Percentiles rank a stretch among this genome's conserved stretches.
Evolutionary conservation across 176 grass and related monocot species (phyloP).

Genomic region (Bromus sterilis): DNA sequence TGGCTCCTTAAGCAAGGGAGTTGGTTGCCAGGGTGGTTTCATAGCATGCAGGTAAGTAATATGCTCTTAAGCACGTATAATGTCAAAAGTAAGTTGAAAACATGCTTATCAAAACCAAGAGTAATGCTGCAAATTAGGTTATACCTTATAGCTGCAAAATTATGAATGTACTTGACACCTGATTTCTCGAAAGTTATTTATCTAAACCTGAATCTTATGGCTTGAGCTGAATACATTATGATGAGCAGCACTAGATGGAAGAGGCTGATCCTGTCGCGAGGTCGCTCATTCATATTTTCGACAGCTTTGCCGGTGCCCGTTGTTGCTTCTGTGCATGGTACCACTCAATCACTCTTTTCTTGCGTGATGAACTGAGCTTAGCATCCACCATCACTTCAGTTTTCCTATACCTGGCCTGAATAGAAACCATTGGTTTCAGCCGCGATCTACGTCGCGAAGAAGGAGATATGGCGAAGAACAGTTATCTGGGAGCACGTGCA

Average conservation of each 20-base stretch:
- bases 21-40: constrained; percentile 81
- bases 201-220: neutral
- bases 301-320: constrained; percentile 71
- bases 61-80: too few species aligned
- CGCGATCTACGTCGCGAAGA: constrained; percentile 56
- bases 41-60: constrained; percentile 61
- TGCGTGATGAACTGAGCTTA: neutral
- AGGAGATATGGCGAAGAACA: constrained; percentile 70
- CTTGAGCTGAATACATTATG: neutral
- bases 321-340: constrained; percentile 76
- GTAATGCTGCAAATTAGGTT: neutral
- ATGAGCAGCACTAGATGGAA: constrained; percentile 75
- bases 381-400: neutral
- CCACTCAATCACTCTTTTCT: neutral
- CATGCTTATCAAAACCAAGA: too few species aligned
- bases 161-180: neutral
- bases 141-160: neutral
- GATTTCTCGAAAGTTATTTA: neutral
- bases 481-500: constrained; percentile 70
- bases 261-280: constrained; percentile 77
- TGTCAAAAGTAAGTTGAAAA: neutral
- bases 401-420: neutral
- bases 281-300: constrained; percentile 93
- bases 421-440: constrained; percentile 36
- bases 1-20: constrained; percentile 83